These are phyloP conservation scores for Globisporangium rhizosaccharum DNA, from an alignment of 352 stramenopile species.

Conservation along the genomic window DNA sequence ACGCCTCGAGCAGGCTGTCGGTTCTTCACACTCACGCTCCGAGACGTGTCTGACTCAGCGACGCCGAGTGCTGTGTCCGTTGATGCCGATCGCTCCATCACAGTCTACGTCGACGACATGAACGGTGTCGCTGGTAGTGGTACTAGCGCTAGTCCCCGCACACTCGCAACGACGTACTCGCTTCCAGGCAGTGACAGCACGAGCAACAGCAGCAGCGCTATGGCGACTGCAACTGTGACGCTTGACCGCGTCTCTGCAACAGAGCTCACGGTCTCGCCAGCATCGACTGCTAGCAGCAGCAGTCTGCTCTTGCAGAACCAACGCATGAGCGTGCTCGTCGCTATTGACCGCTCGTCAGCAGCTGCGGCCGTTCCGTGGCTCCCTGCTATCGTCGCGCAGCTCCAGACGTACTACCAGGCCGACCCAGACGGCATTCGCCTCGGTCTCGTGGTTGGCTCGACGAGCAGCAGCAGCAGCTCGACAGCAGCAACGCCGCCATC, in stretches of 20 bases:
- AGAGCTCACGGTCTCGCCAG: conserved; percentile 24
- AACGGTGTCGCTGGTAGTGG: conserved; percentile 23
- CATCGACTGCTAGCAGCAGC: conserved; percentile 1
- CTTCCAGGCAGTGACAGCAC: not conserved
- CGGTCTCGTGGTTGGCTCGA: conserved; percentile 20
- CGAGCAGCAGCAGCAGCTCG: not conserved
- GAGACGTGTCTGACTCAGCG: conserved; percentile 12
- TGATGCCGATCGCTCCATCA: conserved; percentile 25
- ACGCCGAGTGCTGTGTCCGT: conserved; percentile 20
- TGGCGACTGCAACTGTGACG: conserved; percentile 12
- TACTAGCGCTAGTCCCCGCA: not conserved
- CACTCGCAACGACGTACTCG: conserved; percentile 19
- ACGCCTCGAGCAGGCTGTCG: conserved; percentile 28
- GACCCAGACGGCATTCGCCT: conserved; percentile 21
- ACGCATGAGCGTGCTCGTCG: conserved; percentile 44
- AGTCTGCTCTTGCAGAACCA: conserved; percentile 21
- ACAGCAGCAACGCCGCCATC: not conserved
- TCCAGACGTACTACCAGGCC: conserved; percentile 29
- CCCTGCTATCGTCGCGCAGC: conserved; percentile 26
- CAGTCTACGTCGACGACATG: conserved; percentile 48
- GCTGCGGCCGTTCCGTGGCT: conserved; percentile 23
- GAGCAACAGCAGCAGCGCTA: conserved; percentile 7
- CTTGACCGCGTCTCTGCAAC: conserved; percentile 33
- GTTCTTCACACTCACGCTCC: conserved; percentile 28
- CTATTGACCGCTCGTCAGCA: conserved; percentile 26